These are phyloP conservation scores for Wickerhamomyces bovis DNA, from an alignment of 805 yeast species.

Conservation along the genomic window DNA sequence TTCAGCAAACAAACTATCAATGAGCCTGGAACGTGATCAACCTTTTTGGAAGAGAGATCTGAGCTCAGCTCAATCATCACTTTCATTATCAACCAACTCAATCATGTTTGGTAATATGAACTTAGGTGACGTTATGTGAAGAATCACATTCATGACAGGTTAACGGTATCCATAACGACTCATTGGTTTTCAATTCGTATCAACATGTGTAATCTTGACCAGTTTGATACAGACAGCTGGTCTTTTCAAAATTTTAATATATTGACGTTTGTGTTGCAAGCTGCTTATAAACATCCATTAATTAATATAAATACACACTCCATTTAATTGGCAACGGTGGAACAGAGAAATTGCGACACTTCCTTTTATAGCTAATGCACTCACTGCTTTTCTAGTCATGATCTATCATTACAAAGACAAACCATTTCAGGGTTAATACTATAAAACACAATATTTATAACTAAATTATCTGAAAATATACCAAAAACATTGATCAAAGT, in stretches of 20 bases:
- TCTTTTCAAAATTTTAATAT: no score
- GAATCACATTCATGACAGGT: background rate
- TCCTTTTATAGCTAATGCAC: no score
- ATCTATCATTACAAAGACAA: no score
- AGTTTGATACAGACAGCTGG: no score
- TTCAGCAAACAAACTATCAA: constrained; percentile 14
- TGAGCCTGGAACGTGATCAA: constrained; percentile 3
- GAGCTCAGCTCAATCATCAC: constrained; percentile 23
- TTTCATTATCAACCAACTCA: constrained; percentile 21
- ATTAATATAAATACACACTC: no score
- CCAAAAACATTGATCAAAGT: background rate
- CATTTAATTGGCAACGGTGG: no score
- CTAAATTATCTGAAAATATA: no score
- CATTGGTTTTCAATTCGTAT: background rate
- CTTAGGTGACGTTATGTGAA: constrained; percentile 8
- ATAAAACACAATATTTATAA: background rate
- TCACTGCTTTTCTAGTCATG: no score
- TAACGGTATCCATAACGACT: background rate
- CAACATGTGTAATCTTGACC: background rate
- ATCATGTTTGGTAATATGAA: constrained; percentile 22
- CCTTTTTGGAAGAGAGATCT: constrained; percentile 23
- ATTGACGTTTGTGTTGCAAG: no score
- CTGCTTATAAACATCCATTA: no score
- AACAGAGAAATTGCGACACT: no score
- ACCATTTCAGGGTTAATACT: background rate